Evolutionary conservation across 2,329 filamentous ascomycete species (phyloP).

Genomic region (Calonectria crousiana): DNA sequence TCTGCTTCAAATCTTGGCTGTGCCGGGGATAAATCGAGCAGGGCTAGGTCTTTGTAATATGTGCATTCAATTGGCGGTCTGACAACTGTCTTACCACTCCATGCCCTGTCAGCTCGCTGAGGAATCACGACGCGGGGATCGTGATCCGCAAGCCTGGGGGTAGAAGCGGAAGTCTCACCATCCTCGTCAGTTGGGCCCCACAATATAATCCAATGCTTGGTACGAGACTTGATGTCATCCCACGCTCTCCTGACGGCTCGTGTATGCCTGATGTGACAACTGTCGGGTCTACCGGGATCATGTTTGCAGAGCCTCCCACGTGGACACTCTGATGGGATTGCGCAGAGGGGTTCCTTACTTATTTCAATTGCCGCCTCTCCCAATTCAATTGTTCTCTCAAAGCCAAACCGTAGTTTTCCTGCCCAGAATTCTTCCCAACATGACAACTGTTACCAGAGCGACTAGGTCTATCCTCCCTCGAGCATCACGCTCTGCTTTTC

Average conservation of each 20-base stretch:
- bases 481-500: background rate
- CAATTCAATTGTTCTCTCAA: background rate
- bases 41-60: background rate
- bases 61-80: background rate
- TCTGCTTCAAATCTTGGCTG: no score
- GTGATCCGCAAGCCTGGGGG: background rate
- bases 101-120: background rate
- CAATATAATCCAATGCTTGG: background rate
- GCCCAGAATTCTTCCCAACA: background rate
- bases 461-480: background rate
- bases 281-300: background rate
- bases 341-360: background rate
- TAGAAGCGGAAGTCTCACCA: background rate
- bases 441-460: background rate
- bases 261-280: background rate
- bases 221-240: slow-evolving; percentile 1
- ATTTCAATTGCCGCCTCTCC: background rate
- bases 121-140: background rate
- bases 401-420: background rate
- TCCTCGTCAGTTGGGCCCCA: background rate
- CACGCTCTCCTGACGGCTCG: slow-evolving; percentile 1
- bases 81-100: background rate
- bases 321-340: background rate
- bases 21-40: no score
- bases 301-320: background rate